These are phyloP conservation scores for Graphium sp. DNA, from an alignment of 2,329 filamentous ascomycete genomes.

Conservation along the genomic window DNA sequence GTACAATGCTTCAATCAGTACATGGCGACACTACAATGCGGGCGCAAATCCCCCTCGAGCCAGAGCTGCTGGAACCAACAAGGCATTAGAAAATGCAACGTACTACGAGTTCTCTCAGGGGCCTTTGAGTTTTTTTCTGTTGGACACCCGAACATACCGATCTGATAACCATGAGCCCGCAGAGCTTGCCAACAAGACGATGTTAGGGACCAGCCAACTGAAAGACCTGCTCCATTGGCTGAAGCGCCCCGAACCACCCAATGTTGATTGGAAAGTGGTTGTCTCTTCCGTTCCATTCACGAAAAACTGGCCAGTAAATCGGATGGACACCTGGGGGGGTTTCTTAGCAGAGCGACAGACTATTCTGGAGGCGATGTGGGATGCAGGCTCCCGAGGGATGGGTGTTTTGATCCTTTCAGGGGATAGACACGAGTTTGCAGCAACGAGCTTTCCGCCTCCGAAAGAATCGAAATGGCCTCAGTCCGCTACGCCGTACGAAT, in stretches of 20 bases:
- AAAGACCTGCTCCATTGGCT: slow-evolving; percentile 68
- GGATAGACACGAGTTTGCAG: slow-evolving; percentile 93
- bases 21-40: slow-evolving; percentile 76
- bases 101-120: slow-evolving; percentile 87
- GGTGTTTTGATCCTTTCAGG: slow-evolving; percentile 77
- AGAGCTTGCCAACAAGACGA: slow-evolving; percentile 55
- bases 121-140: slow-evolving; percentile 83
- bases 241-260: slow-evolving; percentile 49
- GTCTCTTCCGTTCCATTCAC: slow-evolving; percentile 88
- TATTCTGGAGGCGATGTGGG: slow-evolving; percentile 87
- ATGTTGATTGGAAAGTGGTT: slow-evolving; percentile 86
- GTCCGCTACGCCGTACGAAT: slow-evolving; percentile 63
- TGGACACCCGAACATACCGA: slow-evolving; percentile 81
- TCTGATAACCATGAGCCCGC: slow-evolving; percentile 46
- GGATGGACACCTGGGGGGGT: slow-evolving; percentile 84
- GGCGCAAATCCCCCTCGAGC: slow-evolving; percentile 64
- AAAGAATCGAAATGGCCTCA: slow-evolving; percentile 43
- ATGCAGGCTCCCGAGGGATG: slow-evolving; percentile 54
- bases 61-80: slow-evolving; percentile 25
- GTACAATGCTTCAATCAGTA: slow-evolving; percentile 64
- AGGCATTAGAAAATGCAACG: slow-evolving; percentile 38
- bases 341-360: slow-evolving; percentile 65
- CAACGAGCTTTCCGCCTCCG: slow-evolving; percentile 59
- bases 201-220: slow-evolving; percentile 70
- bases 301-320: slow-evolving; percentile 89